Evolutionary conservation across 169 alveolate genomes (phyloP).

Genomic region (Cyclospora cayetanensis): DNA sequence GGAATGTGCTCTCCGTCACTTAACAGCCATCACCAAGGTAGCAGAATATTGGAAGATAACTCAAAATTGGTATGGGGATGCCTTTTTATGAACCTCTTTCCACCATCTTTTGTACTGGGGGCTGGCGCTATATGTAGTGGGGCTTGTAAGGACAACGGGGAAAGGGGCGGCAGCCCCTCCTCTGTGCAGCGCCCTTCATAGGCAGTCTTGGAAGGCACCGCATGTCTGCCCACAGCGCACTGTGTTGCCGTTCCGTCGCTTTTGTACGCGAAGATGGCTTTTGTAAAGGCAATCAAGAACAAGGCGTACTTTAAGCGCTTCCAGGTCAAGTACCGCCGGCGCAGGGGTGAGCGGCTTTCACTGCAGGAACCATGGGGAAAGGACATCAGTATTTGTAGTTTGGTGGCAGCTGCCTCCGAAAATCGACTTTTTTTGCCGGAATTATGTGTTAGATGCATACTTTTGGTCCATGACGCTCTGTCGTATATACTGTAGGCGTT

Average conservation of each 20-base stretch:
- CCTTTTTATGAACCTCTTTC: too few relatives aligned
- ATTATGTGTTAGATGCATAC: not conserved
- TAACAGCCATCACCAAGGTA: too few relatives aligned
- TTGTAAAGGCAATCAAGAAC: constrained; percentile 97
- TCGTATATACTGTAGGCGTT: not conserved
- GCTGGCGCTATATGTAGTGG: constrained; percentile 24
- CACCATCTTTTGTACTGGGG: too few relatives aligned
- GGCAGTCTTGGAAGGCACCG: not conserved
- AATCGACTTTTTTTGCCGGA: not conserved
- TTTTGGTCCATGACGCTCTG: not conserved
- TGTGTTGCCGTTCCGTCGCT: constrained; percentile 40
- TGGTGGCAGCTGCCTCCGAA: not conserved
- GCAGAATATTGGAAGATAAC: too few relatives aligned
- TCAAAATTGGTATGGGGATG: too few relatives aligned
- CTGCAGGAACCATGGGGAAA: not conserved
- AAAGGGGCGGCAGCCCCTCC: constrained; percentile 49
- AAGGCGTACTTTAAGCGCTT: constrained; percentile 99
- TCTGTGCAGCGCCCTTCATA: constrained; percentile 8
- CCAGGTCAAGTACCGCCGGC: constrained; percentile 99
- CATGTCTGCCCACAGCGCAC: constrained; percentile 51
- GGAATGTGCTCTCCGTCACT: too few relatives aligned
- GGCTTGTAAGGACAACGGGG: constrained; percentile 63
- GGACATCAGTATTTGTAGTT: not conserved
- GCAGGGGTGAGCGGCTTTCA: constrained; percentile 90
- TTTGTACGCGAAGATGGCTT: constrained; percentile 89